These are phyloP conservation scores for Fusarium ramigenum DNA, from an alignment of 2,329 filamentous ascomycete species.

Conservation along the genomic window DNA sequence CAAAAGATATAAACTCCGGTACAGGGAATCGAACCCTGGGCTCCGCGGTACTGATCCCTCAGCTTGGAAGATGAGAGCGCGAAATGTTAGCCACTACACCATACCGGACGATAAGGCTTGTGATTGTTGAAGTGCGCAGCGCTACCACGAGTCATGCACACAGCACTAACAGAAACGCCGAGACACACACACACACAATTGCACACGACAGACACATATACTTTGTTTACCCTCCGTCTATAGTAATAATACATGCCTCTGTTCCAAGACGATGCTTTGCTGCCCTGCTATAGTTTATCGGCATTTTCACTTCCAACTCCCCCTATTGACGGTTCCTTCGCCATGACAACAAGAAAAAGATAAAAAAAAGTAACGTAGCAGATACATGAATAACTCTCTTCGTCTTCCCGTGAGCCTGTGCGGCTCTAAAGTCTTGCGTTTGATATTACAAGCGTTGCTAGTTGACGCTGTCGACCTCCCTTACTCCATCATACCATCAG, in stretches of 20 bases:
- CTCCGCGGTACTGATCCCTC: slow-evolving; percentile 35
- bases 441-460: slow-evolving; percentile 38
- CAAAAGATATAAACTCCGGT: not conserved
- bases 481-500: slow-evolving; percentile 62
- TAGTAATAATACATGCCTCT: slow-evolving; percentile 42
- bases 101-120: slow-evolving; percentile 40
- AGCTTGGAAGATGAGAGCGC: slow-evolving; percentile 40
- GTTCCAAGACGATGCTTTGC: slow-evolving; percentile 1
- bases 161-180: not conserved
- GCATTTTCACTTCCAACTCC: slow-evolving; percentile 40
- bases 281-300: slow-evolving; percentile 26
- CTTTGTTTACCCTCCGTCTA: slow-evolving; percentile 38
- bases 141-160: slow-evolving; percentile 20
- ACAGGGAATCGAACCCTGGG: slow-evolving; percentile 43
- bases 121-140: not conserved
- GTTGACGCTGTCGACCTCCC: slow-evolving; percentile 9
- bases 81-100: slow-evolving; percentile 49
- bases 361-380: slow-evolving; percentile 12
- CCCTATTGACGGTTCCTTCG: slow-evolving; percentile 8
- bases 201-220: not conserved
- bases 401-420: slow-evolving; percentile 20
- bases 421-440: slow-evolving; percentile 21
- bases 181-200: not conserved
- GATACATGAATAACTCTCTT: slow-evolving; percentile 33
- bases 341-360: slow-evolving; percentile 12